phyloP scores from a whole-genome alignment of 2,329 filamentous ascomycete species.

The Epichloe gansuensis region DNA sequence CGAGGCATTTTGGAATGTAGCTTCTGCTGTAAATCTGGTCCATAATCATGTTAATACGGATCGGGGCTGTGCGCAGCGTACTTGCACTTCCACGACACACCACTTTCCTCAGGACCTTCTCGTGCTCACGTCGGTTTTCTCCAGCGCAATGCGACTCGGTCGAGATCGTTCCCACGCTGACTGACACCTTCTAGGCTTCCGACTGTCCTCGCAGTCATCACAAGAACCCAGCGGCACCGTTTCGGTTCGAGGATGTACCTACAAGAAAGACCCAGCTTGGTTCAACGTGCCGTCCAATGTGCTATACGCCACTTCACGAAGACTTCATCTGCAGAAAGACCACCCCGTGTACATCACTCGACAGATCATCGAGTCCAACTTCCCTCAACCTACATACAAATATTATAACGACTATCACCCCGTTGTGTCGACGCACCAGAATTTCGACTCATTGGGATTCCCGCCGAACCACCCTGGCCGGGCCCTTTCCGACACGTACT shows the following conservation, averaged over 20 bases:
- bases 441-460: conserved; percentile 96
- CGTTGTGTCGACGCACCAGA: conserved; percentile 71
- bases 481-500: conserved; percentile 85
- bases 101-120: not conserved
- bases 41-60: conserved; percentile 14
- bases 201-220: not conserved
- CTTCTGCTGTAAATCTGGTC: not conserved
- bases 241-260: conserved; percentile 47
- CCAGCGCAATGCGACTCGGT: not conserved
- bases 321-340: conserved; percentile 78
- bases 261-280: conserved; percentile 60
- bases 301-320: conserved; percentile 57
- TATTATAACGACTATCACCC: conserved; percentile 71
- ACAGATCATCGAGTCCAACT: conserved; percentile 81
- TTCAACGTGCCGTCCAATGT: conserved; percentile 75
- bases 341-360: conserved; percentile 87
- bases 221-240: not conserved
- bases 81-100: conserved; percentile 8
- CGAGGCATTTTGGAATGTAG: not conserved
- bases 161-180: not conserved
- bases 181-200: not conserved
- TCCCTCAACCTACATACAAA: conserved; percentile 58
- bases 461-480: conserved; percentile 78
- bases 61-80: conserved; percentile 16
- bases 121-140: conserved; percentile 4